Conservation (phyloP, 2,329 filamentous ascomycete genomes). For the Huntiella bhutanensis region DNA sequence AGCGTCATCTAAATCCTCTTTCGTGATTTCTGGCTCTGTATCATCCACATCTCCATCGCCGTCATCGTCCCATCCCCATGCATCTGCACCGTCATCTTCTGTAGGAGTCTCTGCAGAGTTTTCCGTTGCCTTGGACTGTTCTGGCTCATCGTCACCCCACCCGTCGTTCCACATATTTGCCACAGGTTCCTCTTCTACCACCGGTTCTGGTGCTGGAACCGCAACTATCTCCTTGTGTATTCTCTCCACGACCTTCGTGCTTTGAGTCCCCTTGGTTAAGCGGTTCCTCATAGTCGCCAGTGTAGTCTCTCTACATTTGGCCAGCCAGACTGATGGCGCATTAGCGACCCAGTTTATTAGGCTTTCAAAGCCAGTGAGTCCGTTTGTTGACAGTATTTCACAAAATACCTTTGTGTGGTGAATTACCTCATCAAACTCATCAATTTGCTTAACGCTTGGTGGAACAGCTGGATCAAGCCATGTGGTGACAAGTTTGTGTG, state of each 20-base stretch:
- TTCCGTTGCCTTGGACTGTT: constrained; percentile 13
- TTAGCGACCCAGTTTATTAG: constrained; percentile 65
- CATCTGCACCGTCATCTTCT: constrained; percentile 36
- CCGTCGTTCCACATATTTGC: constrained; percentile 51
- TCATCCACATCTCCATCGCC: constrained; percentile 12
- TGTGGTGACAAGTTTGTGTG: constrained; percentile 45
- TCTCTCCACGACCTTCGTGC: constrained; percentile 55
- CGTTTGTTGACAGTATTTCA: constrained; percentile 36
- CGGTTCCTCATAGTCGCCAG: constrained; percentile 55
- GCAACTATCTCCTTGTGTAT: constrained; percentile 65
- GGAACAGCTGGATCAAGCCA: constrained; percentile 69
- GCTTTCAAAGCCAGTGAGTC: constrained; percentile 43
- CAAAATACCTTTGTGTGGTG: constrained; percentile 46
- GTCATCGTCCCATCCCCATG: constrained; percentile 72
- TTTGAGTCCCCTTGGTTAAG: constrained; percentile 44
- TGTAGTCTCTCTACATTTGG: constrained; percentile 61
- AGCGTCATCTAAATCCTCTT: constrained; percentile 25
- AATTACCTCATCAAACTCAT: constrained; percentile 52
- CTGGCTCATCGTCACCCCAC: constrained; percentile 50
- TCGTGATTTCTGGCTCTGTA: constrained; percentile 7
- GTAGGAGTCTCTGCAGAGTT: constrained; percentile 11
- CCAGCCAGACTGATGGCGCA: constrained; percentile 68
- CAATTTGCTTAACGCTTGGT: constrained; percentile 50
- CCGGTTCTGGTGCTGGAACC: constrained; percentile 34
- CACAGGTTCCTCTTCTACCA: constrained; percentile 25